A percentile compares a stretch with the other conserved stretches of the same genome.
These are phyloP conservation scores for Phytophthora cactorum DNA, from an alignment of 352 stramenopile species.

Conservation along the genomic window DNA sequence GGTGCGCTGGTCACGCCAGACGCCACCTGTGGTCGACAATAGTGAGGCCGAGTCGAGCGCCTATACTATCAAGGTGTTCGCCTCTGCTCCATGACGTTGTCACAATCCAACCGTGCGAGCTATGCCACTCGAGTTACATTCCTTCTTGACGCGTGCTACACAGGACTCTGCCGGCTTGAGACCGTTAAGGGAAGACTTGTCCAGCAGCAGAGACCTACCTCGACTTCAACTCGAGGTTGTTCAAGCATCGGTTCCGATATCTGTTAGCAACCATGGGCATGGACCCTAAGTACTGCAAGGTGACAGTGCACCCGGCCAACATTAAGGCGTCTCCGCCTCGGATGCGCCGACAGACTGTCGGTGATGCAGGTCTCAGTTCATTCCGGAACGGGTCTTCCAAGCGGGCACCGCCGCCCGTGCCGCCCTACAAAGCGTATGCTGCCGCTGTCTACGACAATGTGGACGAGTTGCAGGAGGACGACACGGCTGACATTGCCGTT, in stretches of 20 bases:
- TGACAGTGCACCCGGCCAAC: constrained; percentile 49
- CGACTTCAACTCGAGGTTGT: neutral
- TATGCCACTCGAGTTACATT: constrained; percentile 23
- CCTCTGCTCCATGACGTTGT: constrained; percentile 17
- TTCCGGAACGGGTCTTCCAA: constrained; percentile 13
- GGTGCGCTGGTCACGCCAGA: constrained; percentile 17
- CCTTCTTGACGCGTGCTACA: constrained; percentile 30
- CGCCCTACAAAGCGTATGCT: constrained; percentile 31
- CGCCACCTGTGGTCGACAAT: constrained; percentile 23
- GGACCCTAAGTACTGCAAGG: constrained; percentile 62
- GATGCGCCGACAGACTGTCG: constrained; percentile 49
- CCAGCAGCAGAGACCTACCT: constrained; percentile 2
- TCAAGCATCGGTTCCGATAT: constrained; percentile 16
- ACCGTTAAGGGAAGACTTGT: constrained; percentile 7
- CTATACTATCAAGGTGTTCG: constrained; percentile 15
- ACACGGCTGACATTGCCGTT: constrained; percentile 41
- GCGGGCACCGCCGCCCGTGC: constrained; percentile 19
- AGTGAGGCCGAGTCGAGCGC: constrained; percentile 23
- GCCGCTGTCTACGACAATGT: constrained; percentile 28
- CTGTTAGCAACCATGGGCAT: constrained; percentile 35
- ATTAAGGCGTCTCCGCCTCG: constrained; percentile 29
- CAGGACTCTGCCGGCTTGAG: constrained; percentile 22
- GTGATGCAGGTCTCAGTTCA: constrained; percentile 26
- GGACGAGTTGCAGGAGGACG: constrained; percentile 35
- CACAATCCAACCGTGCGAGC: neutral